Base-by-base conservation (phyloP, 2,329 filamentous ascomycete species). In the Fusarium sp. region DNA sequence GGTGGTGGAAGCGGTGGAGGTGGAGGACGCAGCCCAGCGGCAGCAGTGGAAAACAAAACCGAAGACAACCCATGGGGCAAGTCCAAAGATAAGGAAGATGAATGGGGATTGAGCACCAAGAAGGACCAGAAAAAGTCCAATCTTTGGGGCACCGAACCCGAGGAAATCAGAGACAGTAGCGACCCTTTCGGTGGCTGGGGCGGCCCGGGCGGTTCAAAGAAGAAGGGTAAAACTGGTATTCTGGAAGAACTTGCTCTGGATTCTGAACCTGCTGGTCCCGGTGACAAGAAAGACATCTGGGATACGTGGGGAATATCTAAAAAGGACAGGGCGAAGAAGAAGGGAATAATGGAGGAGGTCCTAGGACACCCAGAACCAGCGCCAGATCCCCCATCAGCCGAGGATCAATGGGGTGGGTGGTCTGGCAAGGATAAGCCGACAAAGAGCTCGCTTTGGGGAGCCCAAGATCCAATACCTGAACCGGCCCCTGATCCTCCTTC, bases 61-160 rank as follows among this genome's bases (percentile, higher is more conserved):
- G 68, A 73, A 39, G 70, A 73, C 26, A 87, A 85, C 64, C 81
- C 86, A 15, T 88, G 87, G 87, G 80, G 80, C 69, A 88, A 87
- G 65, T 75, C 85, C n/a, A 88, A 80, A 49, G 72, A 66, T 17
- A 75, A 76, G 42, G 74, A 77, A 3, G 78, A 78, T 18, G 76
- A 68, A 26, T 75, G 78, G 63, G 76, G 75, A 26, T 78, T 80
- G 43, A 64, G 72, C 20, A 42, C 70, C 10, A 70, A 74, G 33
- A 86, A 84, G 67, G 85, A 81, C 65, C 83, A 82, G 61, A 81
- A 81, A 58, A 81, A 81, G 65, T 72, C 59, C 5, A 78, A 65
- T 50, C 68, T 79, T 14, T 83, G 79, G 81, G 81, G 78, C 11
- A 63, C 71, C 5, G 76, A 78, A 34, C 63, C 74, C 13, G 74